These are phyloP conservation scores for Kurtzmaniella quercitrusa DNA, from an alignment of 1,139 yeast species.

Conservation along the genomic window DNA sequence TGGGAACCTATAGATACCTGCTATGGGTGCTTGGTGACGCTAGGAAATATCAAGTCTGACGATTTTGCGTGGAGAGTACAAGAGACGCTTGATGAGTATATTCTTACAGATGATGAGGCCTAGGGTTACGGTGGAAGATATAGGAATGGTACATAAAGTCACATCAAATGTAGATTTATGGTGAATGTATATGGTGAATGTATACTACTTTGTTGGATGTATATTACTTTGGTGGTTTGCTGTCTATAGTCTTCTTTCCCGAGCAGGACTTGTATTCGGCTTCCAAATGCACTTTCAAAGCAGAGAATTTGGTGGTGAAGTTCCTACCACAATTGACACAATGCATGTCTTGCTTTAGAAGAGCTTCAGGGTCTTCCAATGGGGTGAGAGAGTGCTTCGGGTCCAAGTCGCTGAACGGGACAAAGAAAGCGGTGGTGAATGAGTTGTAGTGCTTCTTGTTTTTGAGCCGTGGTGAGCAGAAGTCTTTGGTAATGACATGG, in stretches of 20 bases:
- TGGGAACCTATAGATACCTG: slow-evolving; percentile 41
- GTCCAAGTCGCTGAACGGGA: slow-evolving; percentile 42
- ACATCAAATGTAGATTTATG: too few relatives aligned
- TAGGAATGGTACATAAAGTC: too few relatives aligned
- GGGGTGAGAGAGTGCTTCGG: slow-evolving; percentile 14
- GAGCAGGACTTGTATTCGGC: slow-evolving; percentile 34
- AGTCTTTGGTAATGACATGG: slow-evolving; percentile 68
- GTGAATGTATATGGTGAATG: too few relatives aligned
- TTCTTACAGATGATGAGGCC: slow-evolving; percentile 38
- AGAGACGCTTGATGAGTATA: slow-evolving; percentile 36
- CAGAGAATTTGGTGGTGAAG: slow-evolving; percentile 44
- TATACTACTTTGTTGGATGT: too few relatives aligned
- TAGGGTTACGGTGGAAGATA: too few relatives aligned
- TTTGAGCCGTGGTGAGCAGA: slow-evolving; percentile 51
- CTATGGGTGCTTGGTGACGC: slow-evolving; percentile 72
- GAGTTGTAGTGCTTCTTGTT: slow-evolving; percentile 68
- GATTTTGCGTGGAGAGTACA: slow-evolving; percentile 38
- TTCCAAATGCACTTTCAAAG: slow-evolving; percentile 46
- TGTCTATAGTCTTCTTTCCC: neutral
- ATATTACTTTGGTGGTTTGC: too few relatives aligned
- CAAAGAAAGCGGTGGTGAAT: slow-evolving; percentile 63
- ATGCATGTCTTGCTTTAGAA: slow-evolving; percentile 15
- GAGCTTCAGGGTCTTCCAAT: neutral
- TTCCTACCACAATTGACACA: slow-evolving; percentile 48
- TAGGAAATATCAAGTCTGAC: slow-evolving; percentile 39